Conservation (phyloP, 2,329 filamentous ascomycete genomes). For the Colletotrichum acutatum region DNA sequence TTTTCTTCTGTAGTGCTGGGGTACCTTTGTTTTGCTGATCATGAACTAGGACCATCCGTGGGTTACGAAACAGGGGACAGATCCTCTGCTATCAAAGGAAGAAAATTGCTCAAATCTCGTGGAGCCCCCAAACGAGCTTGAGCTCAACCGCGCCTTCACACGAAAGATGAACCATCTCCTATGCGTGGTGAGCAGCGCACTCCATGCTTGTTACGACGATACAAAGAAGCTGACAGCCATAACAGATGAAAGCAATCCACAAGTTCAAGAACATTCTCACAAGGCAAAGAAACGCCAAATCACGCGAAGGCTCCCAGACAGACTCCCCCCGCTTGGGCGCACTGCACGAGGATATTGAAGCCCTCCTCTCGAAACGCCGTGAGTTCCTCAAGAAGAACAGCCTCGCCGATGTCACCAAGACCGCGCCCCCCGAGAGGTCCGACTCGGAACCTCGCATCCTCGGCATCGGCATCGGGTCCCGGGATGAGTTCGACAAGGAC, state of each 20-base stretch:
- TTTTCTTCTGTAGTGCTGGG: too few species aligned
- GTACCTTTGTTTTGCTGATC: constrained; percentile 31
- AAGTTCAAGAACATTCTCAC: constrained; percentile 84
- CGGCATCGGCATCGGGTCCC: constrained; percentile 77
- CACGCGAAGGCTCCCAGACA: constrained; percentile 6
- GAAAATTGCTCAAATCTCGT: constrained; percentile 88
- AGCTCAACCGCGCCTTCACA: constrained; percentile 91
- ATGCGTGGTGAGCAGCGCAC: constrained; percentile 72
- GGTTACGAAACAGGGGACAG: constrained; percentile 85
- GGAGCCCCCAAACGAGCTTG: constrained; percentile 87
- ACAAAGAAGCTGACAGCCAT: constrained; percentile 11
- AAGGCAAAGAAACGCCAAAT: constrained; percentile 37
- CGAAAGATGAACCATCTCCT: constrained; percentile 88
- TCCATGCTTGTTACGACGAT: not conserved
- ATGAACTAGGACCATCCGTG: constrained; percentile 82
- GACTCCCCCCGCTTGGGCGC: constrained; percentile 46
- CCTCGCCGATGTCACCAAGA: constrained; percentile 58
- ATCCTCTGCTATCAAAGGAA: constrained; percentile 81
- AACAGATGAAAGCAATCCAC: constrained; percentile 87
- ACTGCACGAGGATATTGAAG: constrained; percentile 60
- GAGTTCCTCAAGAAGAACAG: constrained; percentile 48
- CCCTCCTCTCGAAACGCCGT: constrained; percentile 59
- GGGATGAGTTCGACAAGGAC: constrained; percentile 56
- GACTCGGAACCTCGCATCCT: constrained; percentile 75
- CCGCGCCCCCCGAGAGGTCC: constrained; percentile 57